Evolutionary conservation across 306 rosid genomes (phyloP).

Genomic region (Malus fusca): DNA sequence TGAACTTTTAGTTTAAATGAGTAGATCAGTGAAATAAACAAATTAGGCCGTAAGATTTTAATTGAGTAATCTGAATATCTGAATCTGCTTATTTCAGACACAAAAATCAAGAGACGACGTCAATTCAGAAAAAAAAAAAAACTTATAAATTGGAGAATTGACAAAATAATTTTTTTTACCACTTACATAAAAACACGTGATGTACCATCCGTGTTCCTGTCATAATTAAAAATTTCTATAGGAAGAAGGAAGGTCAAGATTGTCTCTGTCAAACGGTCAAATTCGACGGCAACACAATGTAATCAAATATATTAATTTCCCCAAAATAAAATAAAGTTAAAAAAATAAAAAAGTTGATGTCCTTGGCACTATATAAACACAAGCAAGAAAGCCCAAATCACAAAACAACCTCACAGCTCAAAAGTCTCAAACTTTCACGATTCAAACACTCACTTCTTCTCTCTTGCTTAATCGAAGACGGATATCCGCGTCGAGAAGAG

Average conservation of each 20-base stretch:
- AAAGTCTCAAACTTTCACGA: background rate
- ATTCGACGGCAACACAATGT: background rate
- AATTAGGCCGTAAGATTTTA: too few species aligned
- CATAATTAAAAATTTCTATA: too few species aligned
- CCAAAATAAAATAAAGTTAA: background rate
- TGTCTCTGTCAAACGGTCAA: constrained; percentile 1
- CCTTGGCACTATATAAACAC: background rate
- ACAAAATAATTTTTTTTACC: background rate
- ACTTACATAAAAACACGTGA: too few species aligned
- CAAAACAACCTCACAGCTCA: background rate
- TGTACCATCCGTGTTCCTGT: fast-evolving
- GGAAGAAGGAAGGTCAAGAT: background rate
- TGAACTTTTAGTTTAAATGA: too few species aligned
- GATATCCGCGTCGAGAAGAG: background rate
- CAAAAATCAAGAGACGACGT: too few species aligned
- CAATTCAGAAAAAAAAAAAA: too few species aligned
- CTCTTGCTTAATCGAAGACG: background rate
- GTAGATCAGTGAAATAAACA: too few species aligned
- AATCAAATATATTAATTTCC: background rate
- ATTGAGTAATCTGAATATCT: too few species aligned
- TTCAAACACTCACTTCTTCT: background rate
- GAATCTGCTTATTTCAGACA: too few species aligned
- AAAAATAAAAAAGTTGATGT: background rate
- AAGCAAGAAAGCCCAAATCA: background rate
- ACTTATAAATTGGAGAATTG: background rate